Percentiles rank a stretch among this genome's conserved stretches.
Conservation (phyloP, 1,139 yeast genomes). For the Taphrina confusa region DNA sequence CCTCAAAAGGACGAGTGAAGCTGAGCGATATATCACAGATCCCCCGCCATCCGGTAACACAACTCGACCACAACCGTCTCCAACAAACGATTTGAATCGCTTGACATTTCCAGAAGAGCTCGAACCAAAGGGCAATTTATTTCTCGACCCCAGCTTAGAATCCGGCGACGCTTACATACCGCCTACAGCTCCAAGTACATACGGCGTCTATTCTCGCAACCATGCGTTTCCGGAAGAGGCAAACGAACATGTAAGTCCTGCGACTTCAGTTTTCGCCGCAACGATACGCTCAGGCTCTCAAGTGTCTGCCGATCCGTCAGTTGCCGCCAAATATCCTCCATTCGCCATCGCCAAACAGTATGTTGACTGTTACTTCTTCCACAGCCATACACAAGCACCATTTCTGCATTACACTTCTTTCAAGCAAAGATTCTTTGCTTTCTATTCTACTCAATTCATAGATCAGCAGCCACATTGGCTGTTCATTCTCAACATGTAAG, state of each 20-base stretch:
- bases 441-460: conserved; percentile 11
- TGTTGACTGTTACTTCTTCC: conserved; percentile 19
- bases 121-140: conserved; percentile 29
- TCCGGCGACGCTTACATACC: conserved; percentile 23
- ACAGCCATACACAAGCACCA: conserved; percentile 31
- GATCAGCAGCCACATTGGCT: conserved; percentile 28
- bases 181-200: conserved; percentile 14
- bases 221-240: background rate
- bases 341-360: conserved; percentile 20
- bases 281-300: conserved; percentile 18
- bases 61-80: background rate
- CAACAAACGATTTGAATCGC: conserved; percentile 5
- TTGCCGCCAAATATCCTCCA: conserved; percentile 10
- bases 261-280: conserved; percentile 16
- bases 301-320: background rate
- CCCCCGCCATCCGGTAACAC: conserved; percentile 1
- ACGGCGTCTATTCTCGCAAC: conserved; percentile 25
- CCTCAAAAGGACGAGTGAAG: background rate
- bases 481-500: conserved; percentile 22
- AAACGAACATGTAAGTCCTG: background rate
- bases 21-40: background rate
- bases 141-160: conserved; percentile 24
- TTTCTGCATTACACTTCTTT: conserved; percentile 25
- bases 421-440: conserved; percentile 19
- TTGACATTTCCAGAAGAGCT: conserved; percentile 27